Evolutionary conservation across 2,329 filamentous ascomycete genomes (phyloP), one percentile per base, ranked within the genome.

Genomic region (Chaetomiaceae sp.): DNA sequence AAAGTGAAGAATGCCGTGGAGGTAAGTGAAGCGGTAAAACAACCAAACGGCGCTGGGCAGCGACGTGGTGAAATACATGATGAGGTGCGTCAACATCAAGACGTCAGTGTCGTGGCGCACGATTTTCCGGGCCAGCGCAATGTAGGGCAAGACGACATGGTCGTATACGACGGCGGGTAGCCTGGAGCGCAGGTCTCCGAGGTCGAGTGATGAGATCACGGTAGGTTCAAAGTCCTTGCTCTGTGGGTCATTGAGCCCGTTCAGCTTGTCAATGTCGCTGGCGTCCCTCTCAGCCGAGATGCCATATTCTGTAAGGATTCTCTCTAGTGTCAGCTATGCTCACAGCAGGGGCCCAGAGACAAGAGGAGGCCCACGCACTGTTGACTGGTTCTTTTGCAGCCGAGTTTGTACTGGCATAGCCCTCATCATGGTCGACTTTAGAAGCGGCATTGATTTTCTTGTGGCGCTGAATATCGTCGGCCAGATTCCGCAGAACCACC

Each of bases 21-120:
- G 46, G 46, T 48, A 48, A 27, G 14, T 48, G 36, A 48, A 48
- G 16, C 37, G 36, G 36, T 48, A 48, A 36, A 48, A 48, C 6
- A 48, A 36, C 25, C 14, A 33, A 20, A 41, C 11, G 34, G 46
- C 46, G 46, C 46, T 48, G 16, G 46, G 46, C 34, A 48, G 36
- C 16, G 46, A 48, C 18, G 46, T 48, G 34, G 25, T 25, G 13
- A 48, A 18, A 36, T 48, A 48, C 27, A 48, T 11, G 18, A 48
- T 23, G 20, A 48, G 46, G 36, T 48, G 46, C 13, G 46, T 48
- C 36, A 48, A 9, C 46, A 48, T 48, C 5, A 48, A 1, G 7
- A 48, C 46, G 34, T 48, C 46, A 7, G 46, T 48, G 18, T 48
- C 46, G 46, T 48, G 46, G 11, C 46, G 36, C 25, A 48, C 46